These are phyloP conservation scores for Pseudogymnoascus sp. DNA, from an alignment of 2,329 filamentous ascomycete genomes.

Conservation along the genomic window DNA sequence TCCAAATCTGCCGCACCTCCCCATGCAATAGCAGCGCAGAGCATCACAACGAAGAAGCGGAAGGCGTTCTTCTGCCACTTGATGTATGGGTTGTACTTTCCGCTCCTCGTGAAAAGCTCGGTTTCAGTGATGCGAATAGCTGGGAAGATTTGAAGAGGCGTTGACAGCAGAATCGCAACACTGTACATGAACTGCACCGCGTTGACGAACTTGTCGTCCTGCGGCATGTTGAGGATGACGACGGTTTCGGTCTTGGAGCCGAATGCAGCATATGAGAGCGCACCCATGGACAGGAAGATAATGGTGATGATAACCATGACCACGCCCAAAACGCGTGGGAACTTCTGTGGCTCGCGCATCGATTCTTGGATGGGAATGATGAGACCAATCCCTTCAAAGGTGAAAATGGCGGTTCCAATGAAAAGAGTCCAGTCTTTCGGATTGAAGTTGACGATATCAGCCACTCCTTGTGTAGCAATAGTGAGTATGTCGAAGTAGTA, in stretches of 20 bases:
- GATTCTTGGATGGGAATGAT: conserved; percentile 98
- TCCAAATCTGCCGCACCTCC: conserved; percentile 87
- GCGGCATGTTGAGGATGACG: conserved; percentile 89
- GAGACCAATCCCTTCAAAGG: conserved; percentile 93
- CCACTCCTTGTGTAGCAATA: conserved; percentile 61
- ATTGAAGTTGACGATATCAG: conserved; percentile 90
- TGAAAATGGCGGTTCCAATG: conserved; percentile 95
- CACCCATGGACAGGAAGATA: conserved; percentile 85
- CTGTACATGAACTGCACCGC: conserved; percentile 95
- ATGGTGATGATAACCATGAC: conserved; percentile 96
- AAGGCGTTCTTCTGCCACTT: conserved; percentile 99
- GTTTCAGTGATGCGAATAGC: conserved; percentile 96
- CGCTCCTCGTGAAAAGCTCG: conserved; percentile 84
- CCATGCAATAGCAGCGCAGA: conserved; percentile 86
- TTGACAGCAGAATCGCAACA: conserved; percentile 92
- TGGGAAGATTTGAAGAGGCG: conserved; percentile 93
- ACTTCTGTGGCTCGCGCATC: conserved; percentile 86
- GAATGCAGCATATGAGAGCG: conserved; percentile 91
- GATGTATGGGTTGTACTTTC: conserved; percentile 96
- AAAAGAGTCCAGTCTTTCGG: conserved; percentile 89
- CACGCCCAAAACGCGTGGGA: conserved; percentile 76
- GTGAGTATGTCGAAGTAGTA: conserved; percentile 94
- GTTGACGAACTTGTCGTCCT: conserved; percentile 93
- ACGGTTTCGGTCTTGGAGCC: conserved; percentile 94
- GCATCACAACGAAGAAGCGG: conserved; percentile 83